Percentiles rank a stretch among this genome's conserved stretches.
Evolutionary conservation across 2,329 filamentous ascomycete genomes (phyloP).

Genomic region (Stachybotrys chartarum): DNA sequence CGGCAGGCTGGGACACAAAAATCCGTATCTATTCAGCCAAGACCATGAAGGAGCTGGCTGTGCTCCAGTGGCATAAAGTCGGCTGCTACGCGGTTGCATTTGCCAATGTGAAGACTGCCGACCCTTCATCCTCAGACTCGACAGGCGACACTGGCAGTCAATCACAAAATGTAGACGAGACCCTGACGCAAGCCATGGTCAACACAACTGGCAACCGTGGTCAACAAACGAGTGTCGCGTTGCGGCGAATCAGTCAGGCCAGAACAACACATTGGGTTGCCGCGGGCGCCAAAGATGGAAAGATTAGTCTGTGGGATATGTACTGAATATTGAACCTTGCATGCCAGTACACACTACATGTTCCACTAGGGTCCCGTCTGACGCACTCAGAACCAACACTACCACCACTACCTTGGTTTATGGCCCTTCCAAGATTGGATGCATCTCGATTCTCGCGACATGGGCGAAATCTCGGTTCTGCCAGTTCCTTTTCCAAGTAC

Average conservation of each 20-base stretch:
- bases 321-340: conserved; percentile 44
- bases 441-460: too few species aligned
- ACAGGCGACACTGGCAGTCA: background rate
- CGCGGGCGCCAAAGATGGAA: conserved; percentile 88
- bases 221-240: conserved; percentile 40
- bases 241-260: conserved; percentile 56
- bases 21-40: conserved; percentile 75
- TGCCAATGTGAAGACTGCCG: conserved; percentile 33
- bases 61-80: conserved; percentile 88
- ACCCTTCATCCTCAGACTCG: background rate
- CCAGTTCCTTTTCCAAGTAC: too few species aligned
- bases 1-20: conserved; percentile 85
- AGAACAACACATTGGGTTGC: conserved; percentile 80
- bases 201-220: background rate
- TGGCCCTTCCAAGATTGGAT: too few species aligned
- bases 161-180: background rate
- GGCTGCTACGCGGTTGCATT: conserved; percentile 81
- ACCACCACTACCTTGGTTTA: too few species aligned
- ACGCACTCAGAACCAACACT: too few species aligned
- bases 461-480: too few species aligned
- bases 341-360: too few species aligned
- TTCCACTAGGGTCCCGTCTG: too few species aligned
- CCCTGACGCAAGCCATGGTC: conserved; percentile 4
- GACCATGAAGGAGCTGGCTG: conserved; percentile 79
- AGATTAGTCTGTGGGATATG: conserved; percentile 91